These are phyloP conservation scores for Aquilaria sinensis DNA, from an alignment of 345 rosid species.

Conservation along the genomic window DNA sequence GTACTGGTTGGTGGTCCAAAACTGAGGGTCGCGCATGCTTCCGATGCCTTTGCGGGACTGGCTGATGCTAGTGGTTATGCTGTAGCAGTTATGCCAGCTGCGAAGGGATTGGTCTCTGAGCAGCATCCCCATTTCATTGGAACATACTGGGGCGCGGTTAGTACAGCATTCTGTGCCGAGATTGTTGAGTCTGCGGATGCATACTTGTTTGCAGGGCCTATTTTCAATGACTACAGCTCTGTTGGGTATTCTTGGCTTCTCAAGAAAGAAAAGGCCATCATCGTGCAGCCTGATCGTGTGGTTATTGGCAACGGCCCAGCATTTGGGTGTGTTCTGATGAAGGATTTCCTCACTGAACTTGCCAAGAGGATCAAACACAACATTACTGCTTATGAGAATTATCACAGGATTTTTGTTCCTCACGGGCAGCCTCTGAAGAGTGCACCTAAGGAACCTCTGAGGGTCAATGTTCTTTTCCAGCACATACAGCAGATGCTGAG, in stretches of 20 bases:
- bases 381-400: constrained; percentile 40
- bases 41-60: constrained; percentile 34
- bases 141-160: constrained; percentile 51
- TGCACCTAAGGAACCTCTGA: constrained; percentile 30
- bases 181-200: constrained; percentile 63
- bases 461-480: constrained; percentile 42
- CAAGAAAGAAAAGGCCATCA: constrained; percentile 45
- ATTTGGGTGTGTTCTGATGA: constrained; percentile 47
- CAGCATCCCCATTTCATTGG: constrained; percentile 51
- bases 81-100: constrained; percentile 52
- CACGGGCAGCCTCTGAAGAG: constrained; percentile 34
- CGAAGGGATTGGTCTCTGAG: constrained; percentile 52
- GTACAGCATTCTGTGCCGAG: constrained; percentile 46
- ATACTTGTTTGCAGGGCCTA: constrained; percentile 49
- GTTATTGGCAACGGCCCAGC: constrained; percentile 41
- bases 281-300: constrained; percentile 53
- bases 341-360: constrained; percentile 37
- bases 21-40: constrained; percentile 37
- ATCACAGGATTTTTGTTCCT: constrained; percentile 41
- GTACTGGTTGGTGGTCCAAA: constrained; percentile 53
- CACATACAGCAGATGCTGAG: constrained; percentile 49
- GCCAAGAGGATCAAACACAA: constrained; percentile 38
- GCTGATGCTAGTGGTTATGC: constrained; percentile 50
- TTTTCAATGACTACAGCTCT: constrained; percentile 46
- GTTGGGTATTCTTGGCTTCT: constrained; percentile 48